phyloP scores from a whole-genome alignment of 768 basidiomycete species.

The Suillus ampliporus region DNA sequence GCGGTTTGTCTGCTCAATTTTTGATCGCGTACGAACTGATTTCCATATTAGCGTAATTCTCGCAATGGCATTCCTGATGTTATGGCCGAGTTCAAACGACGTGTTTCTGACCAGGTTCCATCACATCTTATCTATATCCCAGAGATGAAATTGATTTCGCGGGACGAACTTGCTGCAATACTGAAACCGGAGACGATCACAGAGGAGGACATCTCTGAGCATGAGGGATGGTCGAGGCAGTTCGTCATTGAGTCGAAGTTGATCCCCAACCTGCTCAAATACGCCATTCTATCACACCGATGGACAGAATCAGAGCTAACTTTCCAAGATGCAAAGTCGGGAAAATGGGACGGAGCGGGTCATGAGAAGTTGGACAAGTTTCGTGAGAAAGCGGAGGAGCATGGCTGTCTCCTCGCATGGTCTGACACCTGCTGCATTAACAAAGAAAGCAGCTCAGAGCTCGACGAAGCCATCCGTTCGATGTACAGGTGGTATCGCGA shows the following conservation, averaged over 20 bases:
- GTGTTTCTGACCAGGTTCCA: slow-evolving; percentile 11
- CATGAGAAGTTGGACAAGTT: slow-evolving; percentile 3
- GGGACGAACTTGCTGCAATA: slow-evolving; percentile 5
- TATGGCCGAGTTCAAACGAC: slow-evolving; percentile 13
- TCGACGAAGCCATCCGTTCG: slow-evolving; percentile 22
- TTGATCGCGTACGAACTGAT: neutral
- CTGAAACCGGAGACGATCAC: slow-evolving; percentile 13
- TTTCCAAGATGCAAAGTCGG: slow-evolving; percentile 6
- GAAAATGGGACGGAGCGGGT: slow-evolving; percentile 15
- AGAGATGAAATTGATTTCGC: slow-evolving; percentile 3
- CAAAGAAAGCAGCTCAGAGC: slow-evolving; percentile 22
- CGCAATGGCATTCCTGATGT: neutral
- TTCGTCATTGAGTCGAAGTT: slow-evolving; percentile 2
- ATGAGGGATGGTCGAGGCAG: neutral
- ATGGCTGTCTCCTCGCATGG: slow-evolving; percentile 14
- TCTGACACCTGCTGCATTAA: slow-evolving; percentile 22
- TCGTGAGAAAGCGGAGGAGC: slow-evolving; percentile 3
- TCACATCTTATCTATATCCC: slow-evolving; percentile 10
- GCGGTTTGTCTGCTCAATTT: neutral
- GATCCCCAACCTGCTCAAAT: slow-evolving; percentile 5
- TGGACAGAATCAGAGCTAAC: slow-evolving; percentile 14
- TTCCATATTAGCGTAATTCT: neutral
- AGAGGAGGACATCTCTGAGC: no score
- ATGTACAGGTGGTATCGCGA: slow-evolving; percentile 25
- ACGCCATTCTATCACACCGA: slow-evolving; percentile 19